Evolutionary conservation across 768 basidiomycete genomes (phyloP).

Genomic region (Mycena haematopus): DNA sequence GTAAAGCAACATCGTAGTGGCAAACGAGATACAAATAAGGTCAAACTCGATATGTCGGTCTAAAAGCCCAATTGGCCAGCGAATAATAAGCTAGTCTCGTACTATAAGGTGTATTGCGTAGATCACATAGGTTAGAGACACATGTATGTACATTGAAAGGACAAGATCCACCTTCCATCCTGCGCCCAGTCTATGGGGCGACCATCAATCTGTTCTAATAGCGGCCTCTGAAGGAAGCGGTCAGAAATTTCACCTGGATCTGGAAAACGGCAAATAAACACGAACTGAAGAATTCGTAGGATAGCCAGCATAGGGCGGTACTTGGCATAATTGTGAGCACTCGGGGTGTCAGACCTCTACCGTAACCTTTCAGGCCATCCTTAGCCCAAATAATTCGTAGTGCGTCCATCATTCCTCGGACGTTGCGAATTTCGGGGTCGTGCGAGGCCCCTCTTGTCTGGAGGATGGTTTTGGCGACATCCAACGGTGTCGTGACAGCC

Average conservation of each 20-base stretch:
- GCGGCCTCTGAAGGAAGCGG: slow-evolving; percentile 57
- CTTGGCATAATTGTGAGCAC: slow-evolving; percentile 96
- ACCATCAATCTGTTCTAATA: slow-evolving; percentile 57
- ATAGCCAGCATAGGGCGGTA: slow-evolving; percentile 96
- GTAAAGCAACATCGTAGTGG: slow-evolving; percentile 19
- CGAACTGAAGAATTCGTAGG: slow-evolving; percentile 98
- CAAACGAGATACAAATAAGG: slow-evolving; percentile 19
- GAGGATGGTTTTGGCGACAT: slow-evolving; percentile 96
- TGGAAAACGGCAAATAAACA: slow-evolving; percentile 30
- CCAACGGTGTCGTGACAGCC: slow-evolving; percentile 94
- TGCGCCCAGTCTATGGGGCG: slow-evolving; percentile 14
- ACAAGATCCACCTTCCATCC: slow-evolving; percentile 14
- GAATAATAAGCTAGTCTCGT: slow-evolving; percentile 10
- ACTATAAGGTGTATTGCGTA: slow-evolving; percentile 21
- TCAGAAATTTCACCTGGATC: not conserved
- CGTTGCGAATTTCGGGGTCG: slow-evolving; percentile 84
- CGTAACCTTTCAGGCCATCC: slow-evolving; percentile 87
- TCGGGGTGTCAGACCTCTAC: slow-evolving; percentile 87
- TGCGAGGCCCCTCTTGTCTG: slow-evolving; percentile 93
- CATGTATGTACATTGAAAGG: slow-evolving; percentile 11
- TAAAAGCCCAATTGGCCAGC: no score
- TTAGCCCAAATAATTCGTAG: slow-evolving; percentile 85
- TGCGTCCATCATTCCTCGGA: slow-evolving; percentile 86
- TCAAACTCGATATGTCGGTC: slow-evolving; percentile 3
- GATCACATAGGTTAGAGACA: slow-evolving; percentile 19